These are phyloP conservation scores for Mycena maculata DNA, from an alignment of 768 basidiomycete species.

Conservation along the genomic window DNA sequence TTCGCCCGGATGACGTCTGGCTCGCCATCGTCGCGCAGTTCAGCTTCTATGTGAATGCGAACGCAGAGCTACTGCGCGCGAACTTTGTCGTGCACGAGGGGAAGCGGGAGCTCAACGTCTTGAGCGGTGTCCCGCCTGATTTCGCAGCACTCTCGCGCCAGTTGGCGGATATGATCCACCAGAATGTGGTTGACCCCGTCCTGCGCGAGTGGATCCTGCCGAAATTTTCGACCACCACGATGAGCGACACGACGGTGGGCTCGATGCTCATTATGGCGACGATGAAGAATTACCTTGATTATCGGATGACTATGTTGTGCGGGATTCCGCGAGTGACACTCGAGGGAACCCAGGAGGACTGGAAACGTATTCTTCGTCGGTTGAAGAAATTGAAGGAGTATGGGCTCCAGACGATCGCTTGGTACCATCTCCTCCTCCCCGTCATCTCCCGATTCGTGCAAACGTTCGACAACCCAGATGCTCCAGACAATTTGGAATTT, in stretches of 20 bases:
- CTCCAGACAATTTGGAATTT: slow-evolving; percentile 1
- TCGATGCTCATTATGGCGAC: slow-evolving; percentile 56
- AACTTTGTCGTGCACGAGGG: neutral
- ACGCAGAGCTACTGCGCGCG: neutral
- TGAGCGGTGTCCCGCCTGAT: neutral
- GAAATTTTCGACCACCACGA: neutral
- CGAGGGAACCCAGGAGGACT: slow-evolving; percentile 54
- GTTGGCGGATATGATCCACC: neutral
- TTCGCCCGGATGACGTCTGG: neutral
- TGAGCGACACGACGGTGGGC: slow-evolving; percentile 39
- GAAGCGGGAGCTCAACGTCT: neutral
- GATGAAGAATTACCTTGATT: slow-evolving; percentile 1
- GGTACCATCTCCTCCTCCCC: slow-evolving; percentile 54
- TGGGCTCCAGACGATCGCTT: slow-evolving; percentile 46
- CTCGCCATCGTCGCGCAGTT: neutral
- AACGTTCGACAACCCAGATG: slow-evolving; percentile 43
- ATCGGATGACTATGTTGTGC: neutral
- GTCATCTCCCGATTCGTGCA: slow-evolving; percentile 50
- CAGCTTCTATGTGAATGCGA: neutral
- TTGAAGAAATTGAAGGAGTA: slow-evolving; percentile 54
- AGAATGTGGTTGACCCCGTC: slow-evolving; percentile 38
- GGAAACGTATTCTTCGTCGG: slow-evolving; percentile 47
- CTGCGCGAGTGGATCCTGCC: slow-evolving; percentile 38
- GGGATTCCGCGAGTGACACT: slow-evolving; percentile 54
- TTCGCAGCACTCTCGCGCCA: neutral